Evolutionary conservation across 2,329 filamentous ascomycete genomes (phyloP).

Genomic region (Nannizziopsis arthrosporioides): DNA sequence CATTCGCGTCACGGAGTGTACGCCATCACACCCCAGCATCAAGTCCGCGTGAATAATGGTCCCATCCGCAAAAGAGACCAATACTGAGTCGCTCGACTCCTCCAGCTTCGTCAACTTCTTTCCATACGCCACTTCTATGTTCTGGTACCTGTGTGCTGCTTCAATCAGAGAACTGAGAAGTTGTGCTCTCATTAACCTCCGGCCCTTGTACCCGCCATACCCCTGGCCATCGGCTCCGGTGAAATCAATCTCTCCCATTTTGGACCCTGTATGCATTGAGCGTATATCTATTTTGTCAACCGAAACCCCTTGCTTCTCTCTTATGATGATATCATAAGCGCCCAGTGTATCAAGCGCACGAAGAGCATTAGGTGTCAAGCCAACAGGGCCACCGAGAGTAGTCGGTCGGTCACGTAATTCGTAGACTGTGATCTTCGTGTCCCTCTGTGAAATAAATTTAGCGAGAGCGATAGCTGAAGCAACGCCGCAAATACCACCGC

Average conservation of each 20-base stretch:
- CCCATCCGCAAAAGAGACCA: constrained; percentile 41
- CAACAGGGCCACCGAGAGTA: constrained; percentile 24
- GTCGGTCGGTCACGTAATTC: constrained; percentile 23
- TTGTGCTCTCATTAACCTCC: neutral
- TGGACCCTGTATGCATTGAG: neutral
- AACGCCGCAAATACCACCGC: constrained; percentile 18
- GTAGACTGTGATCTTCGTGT: constrained; percentile 17
- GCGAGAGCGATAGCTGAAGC: constrained; percentile 16
- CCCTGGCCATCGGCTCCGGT: neutral
- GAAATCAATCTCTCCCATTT: neutral
- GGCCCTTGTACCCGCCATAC: neutral
- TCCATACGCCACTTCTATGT: constrained; percentile 26
- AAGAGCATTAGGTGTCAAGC: constrained; percentile 23
- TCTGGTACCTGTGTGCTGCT: neutral
- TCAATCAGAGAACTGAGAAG: neutral
- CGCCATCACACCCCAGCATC: constrained; percentile 49
- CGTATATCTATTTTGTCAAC: neutral
- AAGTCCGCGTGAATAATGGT: constrained; percentile 30
- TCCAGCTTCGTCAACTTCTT: constrained; percentile 35
- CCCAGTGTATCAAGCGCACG: constrained; percentile 21
- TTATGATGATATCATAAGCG: constrained; percentile 37
- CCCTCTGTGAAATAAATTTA: constrained; percentile 13
- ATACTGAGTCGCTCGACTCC: constrained; percentile 35
- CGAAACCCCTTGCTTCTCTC: neutral
- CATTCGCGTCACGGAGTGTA: constrained; percentile 44